A percentile compares a stretch with the other conserved stretches of the same genome.
These are phyloP conservation scores for Fusarium irregulare DNA, from an alignment of 2,329 filamentous ascomycete genomes.

Conservation along the genomic window DNA sequence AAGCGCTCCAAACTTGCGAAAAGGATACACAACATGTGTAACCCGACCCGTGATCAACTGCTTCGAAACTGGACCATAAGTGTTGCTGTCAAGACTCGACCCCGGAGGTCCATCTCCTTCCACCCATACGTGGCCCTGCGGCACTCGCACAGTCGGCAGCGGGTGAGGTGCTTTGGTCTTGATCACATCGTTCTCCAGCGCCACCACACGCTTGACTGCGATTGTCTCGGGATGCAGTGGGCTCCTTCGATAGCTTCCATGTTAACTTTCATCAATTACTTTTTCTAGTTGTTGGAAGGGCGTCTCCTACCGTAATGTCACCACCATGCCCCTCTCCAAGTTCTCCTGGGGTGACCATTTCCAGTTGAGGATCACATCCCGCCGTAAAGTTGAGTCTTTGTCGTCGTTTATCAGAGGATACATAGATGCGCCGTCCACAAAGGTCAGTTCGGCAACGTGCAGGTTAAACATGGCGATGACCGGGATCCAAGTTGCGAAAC, in stretches of 20 bases:
- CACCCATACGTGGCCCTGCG: slow-evolving; percentile 90
- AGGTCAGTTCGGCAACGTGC: slow-evolving; percentile 68
- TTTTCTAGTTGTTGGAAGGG: neutral
- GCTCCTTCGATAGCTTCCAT: slow-evolving; percentile 61
- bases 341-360: slow-evolving; percentile 69
- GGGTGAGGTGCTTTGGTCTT: slow-evolving; percentile 72
- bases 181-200: slow-evolving; percentile 81
- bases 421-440: slow-evolving; percentile 76
- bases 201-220: slow-evolving; percentile 86
- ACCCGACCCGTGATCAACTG: slow-evolving; percentile 80
- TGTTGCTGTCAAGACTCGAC: slow-evolving; percentile 84
- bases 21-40: slow-evolving; percentile 77
- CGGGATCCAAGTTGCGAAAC: slow-evolving; percentile 70
- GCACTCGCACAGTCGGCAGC: slow-evolving; percentile 70
- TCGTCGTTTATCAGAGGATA: slow-evolving; percentile 79
- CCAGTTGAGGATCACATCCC: slow-evolving; percentile 68
- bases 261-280: slow-evolving; percentile 6
- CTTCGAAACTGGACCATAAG: slow-evolving; percentile 85
- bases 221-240: slow-evolving; percentile 76
- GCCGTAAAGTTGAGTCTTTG: slow-evolving; percentile 64
- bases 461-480: slow-evolving; percentile 70
- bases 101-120: slow-evolving; percentile 85
- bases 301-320: slow-evolving; percentile 72
- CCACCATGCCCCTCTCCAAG: slow-evolving; percentile 77
- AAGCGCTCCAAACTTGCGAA: slow-evolving; percentile 66